Evolutionary conservation across 1,284 basidiomycete species (phyloP).

Genomic region (Tilletia walkeri): DNA sequence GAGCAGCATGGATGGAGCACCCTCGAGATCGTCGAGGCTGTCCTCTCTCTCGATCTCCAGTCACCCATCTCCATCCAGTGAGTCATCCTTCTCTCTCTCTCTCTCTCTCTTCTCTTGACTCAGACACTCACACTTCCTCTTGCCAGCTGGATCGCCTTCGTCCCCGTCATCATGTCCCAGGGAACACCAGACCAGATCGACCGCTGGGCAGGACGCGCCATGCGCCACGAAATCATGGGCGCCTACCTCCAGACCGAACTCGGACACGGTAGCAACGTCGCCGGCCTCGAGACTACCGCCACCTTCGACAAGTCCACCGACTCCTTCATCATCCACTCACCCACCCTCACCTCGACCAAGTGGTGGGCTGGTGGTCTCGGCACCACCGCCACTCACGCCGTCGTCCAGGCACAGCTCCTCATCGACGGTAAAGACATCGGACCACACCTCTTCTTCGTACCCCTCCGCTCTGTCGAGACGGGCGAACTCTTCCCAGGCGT

Average conservation of each 20-base stretch:
- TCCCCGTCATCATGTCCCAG: slow-evolving; percentile 50
- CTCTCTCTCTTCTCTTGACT: slow-evolving; percentile 3
- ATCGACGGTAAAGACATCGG: slow-evolving; percentile 69
- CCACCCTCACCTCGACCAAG: slow-evolving; percentile 72
- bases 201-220: slow-evolving; percentile 44
- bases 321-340: slow-evolving; percentile 74
- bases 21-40: slow-evolving; percentile 46
- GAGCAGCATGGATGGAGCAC: slow-evolving; percentile 45
- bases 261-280: slow-evolving; percentile 65
- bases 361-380: slow-evolving; percentile 76
- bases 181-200: slow-evolving; percentile 44
- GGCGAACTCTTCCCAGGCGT: slow-evolving; percentile 68
- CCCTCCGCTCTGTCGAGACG: slow-evolving; percentile 59
- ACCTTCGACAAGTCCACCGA: slow-evolving; percentile 69
- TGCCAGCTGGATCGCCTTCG: slow-evolving; percentile 44
- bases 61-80: slow-evolving; percentile 19
- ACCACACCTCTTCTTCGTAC: slow-evolving; percentile 73
- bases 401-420: slow-evolving; percentile 74
- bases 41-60: slow-evolving; percentile 42
- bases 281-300: slow-evolving; percentile 70
- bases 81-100: background rate
- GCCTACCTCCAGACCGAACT: slow-evolving; percentile 59
- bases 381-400: slow-evolving; percentile 72
- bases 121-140: slow-evolving; percentile 33
- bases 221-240: slow-evolving; percentile 51